Evolutionary conservation across 495 filamentous ascomycete species (phyloP), one percentile per base, ranked within the genome.

Genomic region (Penicillium tannophilum): DNA sequence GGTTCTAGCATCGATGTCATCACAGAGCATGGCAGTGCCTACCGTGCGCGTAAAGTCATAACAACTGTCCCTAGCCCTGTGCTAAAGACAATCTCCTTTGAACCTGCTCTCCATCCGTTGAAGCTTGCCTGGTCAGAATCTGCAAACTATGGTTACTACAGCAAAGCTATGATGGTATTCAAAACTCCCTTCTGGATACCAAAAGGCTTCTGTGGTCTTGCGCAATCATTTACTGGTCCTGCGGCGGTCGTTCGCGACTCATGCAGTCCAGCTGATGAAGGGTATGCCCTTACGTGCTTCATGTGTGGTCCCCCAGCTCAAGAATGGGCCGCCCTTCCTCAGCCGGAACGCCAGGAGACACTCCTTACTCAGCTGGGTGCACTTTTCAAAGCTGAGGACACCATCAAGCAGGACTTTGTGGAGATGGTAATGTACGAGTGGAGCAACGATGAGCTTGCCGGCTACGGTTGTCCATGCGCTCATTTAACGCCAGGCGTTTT

Each of bases 221-320:
- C 63, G 1, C 70, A 71, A 16, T 68, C 63, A 0, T 71, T 66
- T 26, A 59, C 39, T 10, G 78, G 75, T 0, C 78, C 79, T 0
- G 70, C 68, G 1, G 48, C 62, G 2, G 71, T 82, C 14, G 63
- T 68, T 2, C 66, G 77, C 2, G 80, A 83, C 49, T 78, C 72
- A 2, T 70, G 68, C 46, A 69, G 49, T n/a, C 65, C 63, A 0
- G 56, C 56, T 3, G 69, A 75, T 41, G 48, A 46, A 0, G 72
- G 78, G 45, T 78, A 66, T 44, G 64, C 69, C 0, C 63, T 82
- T 0, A 80, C 74, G 1, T 78, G 73, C 44, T 80, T 81, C 47
- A 36, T 79, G 30, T 60, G 59, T 7, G 78, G 74, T 2, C 60
- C 63, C n/a, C 46, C 51, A 0, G 79, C 72, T 20, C 62, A 67